A percentile compares a stretch with the other conserved stretches of the same genome.
These are phyloP conservation scores for Calonectria henricotiae DNA, from an alignment of 2,329 filamentous ascomycete genomes.

Conservation along the genomic window DNA sequence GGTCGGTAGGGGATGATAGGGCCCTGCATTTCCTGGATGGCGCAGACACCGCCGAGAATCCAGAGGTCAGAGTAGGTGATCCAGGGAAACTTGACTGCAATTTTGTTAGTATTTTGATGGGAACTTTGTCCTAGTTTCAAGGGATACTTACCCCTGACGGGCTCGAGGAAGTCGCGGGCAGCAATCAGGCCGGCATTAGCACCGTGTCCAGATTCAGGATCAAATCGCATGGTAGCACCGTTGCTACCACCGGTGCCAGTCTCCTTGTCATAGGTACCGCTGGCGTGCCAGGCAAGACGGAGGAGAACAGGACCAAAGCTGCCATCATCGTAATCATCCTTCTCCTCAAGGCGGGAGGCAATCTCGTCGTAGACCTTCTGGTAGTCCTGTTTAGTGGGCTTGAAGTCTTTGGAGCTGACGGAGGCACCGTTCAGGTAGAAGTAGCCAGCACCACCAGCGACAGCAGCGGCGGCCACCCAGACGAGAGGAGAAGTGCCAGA, in stretches of 20 bases:
- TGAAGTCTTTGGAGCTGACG: constrained; percentile 74
- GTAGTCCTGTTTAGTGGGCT: constrained; percentile 88
- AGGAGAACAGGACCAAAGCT: constrained; percentile 94
- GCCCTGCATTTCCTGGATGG: constrained; percentile 96
- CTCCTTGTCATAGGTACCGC: constrained; percentile 91
- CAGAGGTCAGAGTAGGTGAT: constrained; percentile 97
- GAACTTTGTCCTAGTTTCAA: neutral
- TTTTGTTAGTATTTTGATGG: constrained; percentile 31
- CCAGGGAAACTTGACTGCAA: constrained; percentile 84
- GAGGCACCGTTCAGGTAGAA: constrained; percentile 74
- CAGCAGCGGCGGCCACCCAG: constrained; percentile 73
- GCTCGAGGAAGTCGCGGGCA: constrained; percentile 94
- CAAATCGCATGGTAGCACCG: constrained; percentile 96
- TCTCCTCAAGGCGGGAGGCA: constrained; percentile 84
- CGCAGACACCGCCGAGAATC: constrained; percentile 89
- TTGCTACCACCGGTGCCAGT: constrained; percentile 95
- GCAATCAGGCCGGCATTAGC: constrained; percentile 92
- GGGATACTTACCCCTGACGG: constrained; percentile 80
- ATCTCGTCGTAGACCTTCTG: constrained; percentile 95
- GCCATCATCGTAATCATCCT: constrained; percentile 96
- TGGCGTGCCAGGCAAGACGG: constrained; percentile 94
- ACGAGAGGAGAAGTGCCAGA: constrained; percentile 67
- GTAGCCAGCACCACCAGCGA: constrained; percentile 76
- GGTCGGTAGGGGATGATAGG: constrained; percentile 91
- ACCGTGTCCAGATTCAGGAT: constrained; percentile 89